phyloP scores from a whole-genome alignment of 2,329 filamentous ascomycete genomes.

The Acrodontium crateriforme region DNA sequence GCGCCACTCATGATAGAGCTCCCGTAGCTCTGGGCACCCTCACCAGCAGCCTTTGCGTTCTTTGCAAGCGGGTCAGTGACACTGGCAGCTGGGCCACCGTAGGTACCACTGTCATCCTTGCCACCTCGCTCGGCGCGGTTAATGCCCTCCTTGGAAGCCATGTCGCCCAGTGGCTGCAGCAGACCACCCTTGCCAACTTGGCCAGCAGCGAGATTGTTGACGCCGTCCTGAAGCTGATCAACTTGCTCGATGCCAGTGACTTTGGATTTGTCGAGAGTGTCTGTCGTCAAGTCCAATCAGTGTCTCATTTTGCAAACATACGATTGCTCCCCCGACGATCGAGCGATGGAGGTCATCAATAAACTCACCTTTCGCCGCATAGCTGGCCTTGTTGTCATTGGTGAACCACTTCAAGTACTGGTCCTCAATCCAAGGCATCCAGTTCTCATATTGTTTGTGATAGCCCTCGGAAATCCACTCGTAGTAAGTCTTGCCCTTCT shows the following conservation, averaged over 20 bases:
- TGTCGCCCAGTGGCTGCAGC: conserved; percentile 49
- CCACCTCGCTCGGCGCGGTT: conserved; percentile 52
- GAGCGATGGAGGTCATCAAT: background rate
- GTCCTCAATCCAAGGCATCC: conserved; percentile 68
- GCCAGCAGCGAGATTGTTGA: conserved; percentile 46
- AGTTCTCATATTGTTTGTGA: conserved; percentile 58
- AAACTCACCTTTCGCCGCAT: conserved; percentile 49
- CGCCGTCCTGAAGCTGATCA: conserved; percentile 54
- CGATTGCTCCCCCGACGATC: background rate
- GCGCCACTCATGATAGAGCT: too few species aligned
- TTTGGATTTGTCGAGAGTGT: conserved; percentile 55
- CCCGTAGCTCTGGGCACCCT: conserved; percentile 13
- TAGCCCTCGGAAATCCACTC: conserved; percentile 52
- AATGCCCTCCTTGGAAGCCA: conserved; percentile 48
- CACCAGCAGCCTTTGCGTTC: conserved; percentile 16
- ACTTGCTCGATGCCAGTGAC: conserved; percentile 53
- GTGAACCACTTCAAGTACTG: conserved; percentile 59
- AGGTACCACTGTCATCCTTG: conserved; percentile 45
- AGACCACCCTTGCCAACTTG: conserved; percentile 57
- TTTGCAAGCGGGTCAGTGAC: conserved; percentile 20
- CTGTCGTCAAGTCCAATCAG: conserved; percentile 25
- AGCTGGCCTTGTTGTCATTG: conserved; percentile 63
- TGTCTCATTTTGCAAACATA: background rate
- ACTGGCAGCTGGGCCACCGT: conserved; percentile 27
- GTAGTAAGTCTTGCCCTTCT: conserved; percentile 25